Evolutionary conservation across 2,329 filamentous ascomycete species (phyloP), one percentile per base, ranked within the genome.

Genomic region (Talaromyces sp.): DNA sequence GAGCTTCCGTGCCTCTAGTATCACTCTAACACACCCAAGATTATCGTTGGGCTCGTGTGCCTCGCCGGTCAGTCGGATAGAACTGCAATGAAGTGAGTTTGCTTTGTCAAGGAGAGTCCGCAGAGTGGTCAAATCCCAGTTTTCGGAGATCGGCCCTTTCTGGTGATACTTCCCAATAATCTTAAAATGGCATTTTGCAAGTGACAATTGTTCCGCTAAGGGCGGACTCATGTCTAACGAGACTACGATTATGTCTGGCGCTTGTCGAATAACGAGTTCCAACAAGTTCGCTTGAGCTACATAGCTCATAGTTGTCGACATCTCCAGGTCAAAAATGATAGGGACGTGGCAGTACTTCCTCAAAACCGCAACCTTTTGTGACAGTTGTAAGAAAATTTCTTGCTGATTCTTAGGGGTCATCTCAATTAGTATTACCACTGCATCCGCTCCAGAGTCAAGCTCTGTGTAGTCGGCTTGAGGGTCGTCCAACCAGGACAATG

Each of bases 371-470:
- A 53, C 25, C 45, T 35, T 51, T 58, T 45, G 56, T 11, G 56
- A 53, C 10, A 58, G 28, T 8, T 41, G 21, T 2, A 28, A 58
- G 15, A 46, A 58, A 17, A 58, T 36, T 5, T 53, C 51, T 13
- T 53, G 48, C 21, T 53, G 48, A 9, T 46, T 28, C 5, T 13
- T n/a, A 11, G 33, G 41, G 6, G 39, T 53, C 10, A 37, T 31
- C 40, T 46, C 56, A 28, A 87, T 73, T 13, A 81, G 77, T 3
- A 89, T 73, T 65, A 89, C 85, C 33, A 89, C 81, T 5, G 85
- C 86, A 69, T 89, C 87, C 2, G 81, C 82, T 3, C 84, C 86
- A n/a, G 81, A 81, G 60, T 88, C 85, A 19, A 87, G 71, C 25
- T 84, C 81, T 63, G 88, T 84, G 10, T 89, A 79, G 58, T 89